Conservation (phyloP, 1,139 yeast species). For the Scheffersomyces segobiensis region DNA sequence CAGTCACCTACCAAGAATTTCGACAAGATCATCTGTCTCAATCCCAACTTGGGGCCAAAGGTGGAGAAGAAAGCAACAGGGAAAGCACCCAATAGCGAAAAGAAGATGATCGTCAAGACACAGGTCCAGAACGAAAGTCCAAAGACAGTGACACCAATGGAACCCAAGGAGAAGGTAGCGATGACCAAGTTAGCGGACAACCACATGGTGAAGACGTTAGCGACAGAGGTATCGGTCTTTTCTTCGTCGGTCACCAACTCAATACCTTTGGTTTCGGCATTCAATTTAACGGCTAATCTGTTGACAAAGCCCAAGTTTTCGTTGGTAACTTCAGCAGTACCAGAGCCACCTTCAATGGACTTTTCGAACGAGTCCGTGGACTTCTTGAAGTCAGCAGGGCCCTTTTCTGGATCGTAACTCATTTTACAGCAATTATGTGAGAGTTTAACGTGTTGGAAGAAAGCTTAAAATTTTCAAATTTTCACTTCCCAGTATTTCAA, state of each 20-base stretch:
- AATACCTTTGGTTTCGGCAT: slow-evolving; percentile 69
- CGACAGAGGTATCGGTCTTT: slow-evolving; percentile 58
- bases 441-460: background rate
- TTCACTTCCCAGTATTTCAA: background rate
- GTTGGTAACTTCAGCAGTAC: slow-evolving; percentile 20
- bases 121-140: slow-evolving; percentile 66
- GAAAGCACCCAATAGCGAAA: slow-evolving; percentile 67
- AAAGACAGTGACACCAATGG: slow-evolving; percentile 65
- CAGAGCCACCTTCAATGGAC: slow-evolving; percentile 22
- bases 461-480: background rate
- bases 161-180: slow-evolving; percentile 81
- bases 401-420: slow-evolving; percentile 1
- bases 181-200: slow-evolving; percentile 87
- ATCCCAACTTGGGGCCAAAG: slow-evolving; percentile 83
- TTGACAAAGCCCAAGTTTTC: slow-evolving; percentile 15
- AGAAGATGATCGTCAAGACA: slow-evolving; percentile 64
- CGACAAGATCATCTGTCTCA: slow-evolving; percentile 85
- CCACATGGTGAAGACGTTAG: slow-evolving; percentile 89
- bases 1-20: slow-evolving; percentile 76
- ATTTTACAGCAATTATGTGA: background rate
- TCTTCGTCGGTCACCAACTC: slow-evolving; percentile 70
- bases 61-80: slow-evolving; percentile 83
- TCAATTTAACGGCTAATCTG: slow-evolving; percentile 34
- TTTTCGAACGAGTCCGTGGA: slow-evolving; percentile 28
- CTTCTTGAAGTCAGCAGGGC: slow-evolving; percentile 10